These are phyloP conservation scores for Neofusicoccum umdonicola DNA, from an alignment of 2,329 filamentous ascomycete species.

Conservation along the genomic window DNA sequence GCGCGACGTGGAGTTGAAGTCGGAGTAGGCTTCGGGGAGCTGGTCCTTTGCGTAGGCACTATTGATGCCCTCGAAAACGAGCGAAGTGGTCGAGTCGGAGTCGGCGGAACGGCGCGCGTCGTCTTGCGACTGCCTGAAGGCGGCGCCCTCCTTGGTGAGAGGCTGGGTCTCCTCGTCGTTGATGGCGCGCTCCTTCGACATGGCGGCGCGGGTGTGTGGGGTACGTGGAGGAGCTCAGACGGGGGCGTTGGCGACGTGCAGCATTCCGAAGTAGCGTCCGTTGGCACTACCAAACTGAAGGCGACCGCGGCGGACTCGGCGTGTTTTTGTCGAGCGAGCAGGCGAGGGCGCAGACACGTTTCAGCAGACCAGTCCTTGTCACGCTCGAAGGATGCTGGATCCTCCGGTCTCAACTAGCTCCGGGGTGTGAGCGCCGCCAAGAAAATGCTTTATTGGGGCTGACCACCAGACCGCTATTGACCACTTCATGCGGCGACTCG, in stretches of 20 bases:
- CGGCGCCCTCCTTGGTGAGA: slow-evolving; percentile 35
- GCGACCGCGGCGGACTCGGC: not conserved
- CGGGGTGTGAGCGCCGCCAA: slow-evolving; percentile 3
- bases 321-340: not conserved
- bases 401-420: not conserved
- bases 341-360: not conserved
- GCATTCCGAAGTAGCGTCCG: not conserved
- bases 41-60: slow-evolving; percentile 46
- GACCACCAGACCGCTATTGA: slow-evolving; percentile 14
- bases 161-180: slow-evolving; percentile 48
- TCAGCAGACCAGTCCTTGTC: not conserved
- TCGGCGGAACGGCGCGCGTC: slow-evolving; percentile 58
- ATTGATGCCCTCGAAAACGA: slow-evolving; percentile 75
- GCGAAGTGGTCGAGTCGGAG: slow-evolving; percentile 79
- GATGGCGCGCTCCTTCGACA: slow-evolving; percentile 32
- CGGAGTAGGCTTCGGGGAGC: slow-evolving; percentile 36
- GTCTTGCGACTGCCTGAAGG: slow-evolving; percentile 33
- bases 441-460: slow-evolving; percentile 14
- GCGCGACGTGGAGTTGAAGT: slow-evolving; percentile 41
- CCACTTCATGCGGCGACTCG: slow-evolving; percentile 10
- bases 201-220: slow-evolving; percentile 19
- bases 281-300: not conserved
- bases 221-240: slow-evolving; percentile 9
- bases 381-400: not conserved
- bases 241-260: not conserved